Evolutionary conservation across 805 yeast species (phyloP), one percentile per base, ranked within the genome.

Genomic region (Pichia occidentalis): DNA sequence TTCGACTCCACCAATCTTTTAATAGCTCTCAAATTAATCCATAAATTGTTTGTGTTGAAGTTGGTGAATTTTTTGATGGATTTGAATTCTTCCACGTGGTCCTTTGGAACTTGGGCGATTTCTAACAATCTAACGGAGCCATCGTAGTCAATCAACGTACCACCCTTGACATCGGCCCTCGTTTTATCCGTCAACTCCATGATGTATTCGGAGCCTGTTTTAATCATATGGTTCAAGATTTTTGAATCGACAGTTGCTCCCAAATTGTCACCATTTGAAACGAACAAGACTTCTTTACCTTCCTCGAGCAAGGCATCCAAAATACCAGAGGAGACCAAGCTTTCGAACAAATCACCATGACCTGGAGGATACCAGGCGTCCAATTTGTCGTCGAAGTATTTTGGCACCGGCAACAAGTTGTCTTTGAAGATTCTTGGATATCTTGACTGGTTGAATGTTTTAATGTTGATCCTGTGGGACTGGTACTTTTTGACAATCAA

Each of bases 361-460:
- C 98, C 98, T n/a, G 98, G 98, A 35, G 98, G 98, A 61, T 92
- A 92, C 98, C 98, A 92, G 41, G 84, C 71, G 54, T 85, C 90
- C 51, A 84, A 71, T 29, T 71, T 70, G 54, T 86, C 95, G 44
- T 80, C 79, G 47, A 61, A 72, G 24, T 73, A 57, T 48, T 82
- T 75, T 43, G 98, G 97, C 33, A 90, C 96, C 20, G 98, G 98
- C 59, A 92, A 74, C 53, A 87, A 67, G n/a, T 97, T 85, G 63
- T 92, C 98, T 68, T 84, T 86, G 69, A 74, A 83, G 48, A 92
- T 86, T 67, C 98, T 79, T 54, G 98, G 98, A 71, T 78, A 92
- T 52, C 92, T 78, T n/a, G 97, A 87, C 71, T 92, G 98, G 71
- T 92, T 92, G 68, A 92, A 92, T 39, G 97, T 87, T 66, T 80